Base-by-base conservation (phyloP, 305 asterid species). In the Fraxinus velutina region DNA sequence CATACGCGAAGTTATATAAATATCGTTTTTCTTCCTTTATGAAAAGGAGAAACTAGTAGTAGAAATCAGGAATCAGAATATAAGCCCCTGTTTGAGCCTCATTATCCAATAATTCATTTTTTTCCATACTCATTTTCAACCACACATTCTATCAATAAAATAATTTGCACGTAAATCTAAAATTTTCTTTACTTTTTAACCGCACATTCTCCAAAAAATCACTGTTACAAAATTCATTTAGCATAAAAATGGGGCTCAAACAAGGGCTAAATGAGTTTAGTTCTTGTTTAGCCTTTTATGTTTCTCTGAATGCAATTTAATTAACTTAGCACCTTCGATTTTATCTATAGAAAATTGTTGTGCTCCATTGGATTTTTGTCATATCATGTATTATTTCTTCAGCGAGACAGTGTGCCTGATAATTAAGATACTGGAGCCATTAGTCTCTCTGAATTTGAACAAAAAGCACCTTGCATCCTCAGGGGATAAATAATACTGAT, bases 31-130 rank as follows among this genome's bases (percentile, higher is more conserved):
- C 29, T 47, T 76, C 36, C 10, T 57, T 75, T 66, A 75, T 62
- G 7, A 37, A 24, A 22, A 33, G 37, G 44, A 73, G 83, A 27
- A 47, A 73, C 73, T 30, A 6, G 36, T 17, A 24, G 70, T 19
- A 71, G 64, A 78, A 78, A 55, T 71, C 83, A 52, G 12, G 83
- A 30, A 12, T 34, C 36, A 13, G 24, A 52, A n/a, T 30, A 10
- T 71, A 9, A 36, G 44, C 44, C 12, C 44, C 44, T 37, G 0
- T 37, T 37, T 37, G 44, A 37, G 44, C 12, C 12, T 1, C 44
- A 37, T 37, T 37, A 36, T 7, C 44, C 44, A 37, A 37, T 37
- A 37, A 37, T 7, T 37, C 44, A 37, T 37, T 37, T 37, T 37
- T 33, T 37, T 0, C 2, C 44, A 37, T 7, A 37, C 12, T 37